Evolutionary conservation across 140 eudicot genomes (phyloP).

Genomic region (Ambrosia hybrid): DNA sequence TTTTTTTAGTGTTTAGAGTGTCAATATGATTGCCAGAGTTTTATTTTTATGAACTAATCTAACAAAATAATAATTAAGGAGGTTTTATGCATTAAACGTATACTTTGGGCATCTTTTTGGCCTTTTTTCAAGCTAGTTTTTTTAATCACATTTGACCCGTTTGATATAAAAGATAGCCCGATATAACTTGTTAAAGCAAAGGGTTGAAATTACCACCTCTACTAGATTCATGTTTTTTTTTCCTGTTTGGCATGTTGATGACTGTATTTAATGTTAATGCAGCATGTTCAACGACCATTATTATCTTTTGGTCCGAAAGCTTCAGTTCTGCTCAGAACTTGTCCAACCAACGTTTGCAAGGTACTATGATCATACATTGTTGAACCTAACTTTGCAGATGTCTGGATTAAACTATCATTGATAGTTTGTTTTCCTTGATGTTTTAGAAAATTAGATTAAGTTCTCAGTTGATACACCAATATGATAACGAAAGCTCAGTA

Average conservation of each 20-base stretch:
- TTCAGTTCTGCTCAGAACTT: conserved; percentile 72
- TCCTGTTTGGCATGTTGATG: conserved; percentile 1
- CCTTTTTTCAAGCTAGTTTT: too few species aligned
- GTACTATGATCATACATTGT: conserved; percentile 30
- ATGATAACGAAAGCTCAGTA: conserved; percentile 59
- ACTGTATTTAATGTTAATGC: conserved; percentile 34
- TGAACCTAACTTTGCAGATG: conserved; percentile 4
- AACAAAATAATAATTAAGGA: background rate
- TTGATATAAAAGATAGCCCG: too few species aligned
- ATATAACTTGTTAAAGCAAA: too few species aligned
- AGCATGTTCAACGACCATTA: conserved; percentile 98
- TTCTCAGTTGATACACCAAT: conserved; percentile 70
- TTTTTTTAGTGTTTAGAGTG: background rate
- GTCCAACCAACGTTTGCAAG: conserved; percentile 81
- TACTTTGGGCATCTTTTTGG: too few species aligned
- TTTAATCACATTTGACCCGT: too few species aligned
- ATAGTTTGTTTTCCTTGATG: conserved; percentile 14
- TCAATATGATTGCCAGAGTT: background rate
- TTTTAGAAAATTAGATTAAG: conserved; percentile 72
- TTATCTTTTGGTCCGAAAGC: conserved; percentile 96
- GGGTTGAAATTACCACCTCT: too few species aligned
- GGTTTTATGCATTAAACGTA: too few species aligned
- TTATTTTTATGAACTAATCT: background rate
- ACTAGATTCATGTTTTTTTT: too few species aligned
- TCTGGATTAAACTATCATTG: conserved; percentile 14